A percentile compares a stretch with the other conserved stretches of the same genome.
These are phyloP conservation scores for Galerina sulciceps DNA, from an alignment of 768 basidiomycete species.

Conservation along the genomic window DNA sequence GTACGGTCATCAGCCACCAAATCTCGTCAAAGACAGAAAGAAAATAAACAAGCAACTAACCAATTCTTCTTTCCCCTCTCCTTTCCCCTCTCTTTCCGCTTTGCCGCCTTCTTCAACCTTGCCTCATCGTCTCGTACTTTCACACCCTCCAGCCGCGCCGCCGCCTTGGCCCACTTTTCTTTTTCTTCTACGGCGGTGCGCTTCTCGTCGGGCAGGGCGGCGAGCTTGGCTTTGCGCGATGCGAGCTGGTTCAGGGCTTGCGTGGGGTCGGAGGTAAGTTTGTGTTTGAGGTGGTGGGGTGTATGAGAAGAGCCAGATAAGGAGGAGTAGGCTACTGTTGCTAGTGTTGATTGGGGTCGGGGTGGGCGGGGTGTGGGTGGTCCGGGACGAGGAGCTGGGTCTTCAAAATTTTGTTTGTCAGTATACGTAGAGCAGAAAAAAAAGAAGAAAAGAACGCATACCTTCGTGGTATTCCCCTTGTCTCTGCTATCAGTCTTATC, in stretches of 20 bases:
- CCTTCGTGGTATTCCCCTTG: constrained; percentile 58
- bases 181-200: constrained; percentile 79
- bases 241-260: constrained; percentile 85
- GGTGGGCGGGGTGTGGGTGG: constrained; percentile 26
- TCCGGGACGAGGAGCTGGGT: constrained; percentile 77
- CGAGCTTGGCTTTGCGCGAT: constrained; percentile 77
- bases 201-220: constrained; percentile 80
- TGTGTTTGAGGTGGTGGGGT: constrained; percentile 62
- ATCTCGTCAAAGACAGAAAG: too few relatives aligned
- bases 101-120: constrained; percentile 89
- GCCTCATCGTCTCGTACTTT: constrained; percentile 90
- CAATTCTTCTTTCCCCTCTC: constrained; percentile 82
- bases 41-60: constrained; percentile 36
- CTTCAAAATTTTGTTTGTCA: constrained; percentile 40
- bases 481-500: constrained; percentile 39
- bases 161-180: constrained; percentile 90
- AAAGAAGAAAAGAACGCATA: constrained; percentile 28
- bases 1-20: too few relatives aligned
- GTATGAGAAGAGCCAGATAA: constrained; percentile 61
- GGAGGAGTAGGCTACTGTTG: constrained; percentile 73
- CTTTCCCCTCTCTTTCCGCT: constrained; percentile 92
- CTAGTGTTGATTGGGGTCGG: constrained; percentile 45
- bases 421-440: neutral
- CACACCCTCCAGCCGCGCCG: constrained; percentile 84
- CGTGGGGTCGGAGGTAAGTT: constrained; percentile 78